phyloP scores from a whole-genome alignment of 2,329 filamentous ascomycete genomes.

The Hirsutella rhossiliensis region DNA sequence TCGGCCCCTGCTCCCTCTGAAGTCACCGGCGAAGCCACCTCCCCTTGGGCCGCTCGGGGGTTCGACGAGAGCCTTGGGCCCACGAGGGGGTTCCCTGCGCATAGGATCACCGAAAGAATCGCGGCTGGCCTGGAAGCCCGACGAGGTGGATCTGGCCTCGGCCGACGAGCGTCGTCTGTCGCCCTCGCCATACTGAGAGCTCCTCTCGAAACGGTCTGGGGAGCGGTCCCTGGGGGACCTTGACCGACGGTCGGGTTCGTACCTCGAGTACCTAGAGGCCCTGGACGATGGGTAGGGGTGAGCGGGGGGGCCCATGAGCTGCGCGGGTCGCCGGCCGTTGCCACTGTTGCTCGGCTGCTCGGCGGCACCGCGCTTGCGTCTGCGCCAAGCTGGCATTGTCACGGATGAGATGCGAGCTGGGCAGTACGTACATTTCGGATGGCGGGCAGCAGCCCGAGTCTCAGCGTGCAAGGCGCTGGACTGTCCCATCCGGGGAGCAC shows the following conservation, averaged over 20 bases:
- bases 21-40: slow-evolving; percentile 53
- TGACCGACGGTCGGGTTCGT: slow-evolving; percentile 51
- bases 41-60: slow-evolving; percentile 56
- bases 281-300: slow-evolving; percentile 16
- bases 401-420: not conserved
- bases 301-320: slow-evolving; percentile 1
- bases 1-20: slow-evolving; percentile 37
- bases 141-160: slow-evolving; percentile 42
- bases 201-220: slow-evolving; percentile 50
- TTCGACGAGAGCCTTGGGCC: slow-evolving; percentile 68
- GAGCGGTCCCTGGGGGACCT: slow-evolving; percentile 58
- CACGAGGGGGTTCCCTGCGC: slow-evolving; percentile 62
- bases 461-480: slow-evolving; percentile 3
- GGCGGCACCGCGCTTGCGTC: not conserved
- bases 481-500: slow-evolving; percentile 9
- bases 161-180: slow-evolving; percentile 59
- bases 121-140: slow-evolving; percentile 48
- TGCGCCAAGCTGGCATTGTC: slow-evolving; percentile 1
- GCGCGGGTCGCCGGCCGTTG: not conserved
- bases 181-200: slow-evolving; percentile 43
- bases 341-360: not conserved
- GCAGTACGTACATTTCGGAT: slow-evolving; percentile 11
- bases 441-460: slow-evolving; percentile 9
- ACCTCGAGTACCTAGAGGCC: slow-evolving; percentile 46
- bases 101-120: slow-evolving; percentile 44